Conservation (phyloP, 129 eudicot genomes). For the Tanacetum coccineum region DNA sequence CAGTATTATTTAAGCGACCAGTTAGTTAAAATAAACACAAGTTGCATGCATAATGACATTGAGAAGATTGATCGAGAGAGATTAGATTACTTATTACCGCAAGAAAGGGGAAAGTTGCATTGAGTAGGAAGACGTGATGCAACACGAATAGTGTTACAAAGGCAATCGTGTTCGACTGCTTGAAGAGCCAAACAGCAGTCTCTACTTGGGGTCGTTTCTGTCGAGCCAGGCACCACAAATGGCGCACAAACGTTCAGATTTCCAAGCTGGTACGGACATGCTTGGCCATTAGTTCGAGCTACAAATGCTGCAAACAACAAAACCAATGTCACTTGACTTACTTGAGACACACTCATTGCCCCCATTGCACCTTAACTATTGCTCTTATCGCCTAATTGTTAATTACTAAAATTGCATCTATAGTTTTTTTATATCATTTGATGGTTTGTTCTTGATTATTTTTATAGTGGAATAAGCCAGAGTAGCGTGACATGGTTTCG, state of each 20-base stretch:
- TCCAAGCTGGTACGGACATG: constrained; percentile 43
- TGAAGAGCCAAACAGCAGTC: constrained; percentile 77
- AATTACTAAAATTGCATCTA: background rate
- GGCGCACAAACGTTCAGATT: constrained; percentile 65
- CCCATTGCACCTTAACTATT: background rate
- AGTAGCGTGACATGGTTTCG: constrained; percentile 22
- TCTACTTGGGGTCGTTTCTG: constrained; percentile 36
- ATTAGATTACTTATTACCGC: constrained; percentile 36
- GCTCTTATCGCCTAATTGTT: background rate
- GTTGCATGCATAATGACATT: background rate
- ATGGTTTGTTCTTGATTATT: background rate
- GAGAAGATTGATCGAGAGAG: background rate
- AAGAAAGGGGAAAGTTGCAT: constrained; percentile 72
- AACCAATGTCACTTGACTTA: constrained; percentile 7
- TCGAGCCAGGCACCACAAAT: constrained; percentile 56
- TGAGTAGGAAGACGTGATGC: constrained; percentile 56
- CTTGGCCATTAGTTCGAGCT: constrained; percentile 28
- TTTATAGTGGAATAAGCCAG: constrained; percentile 27
- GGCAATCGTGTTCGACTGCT: constrained; percentile 54
- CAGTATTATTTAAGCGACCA: background rate
- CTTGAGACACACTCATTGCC: constrained; percentile 14
- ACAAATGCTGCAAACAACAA: constrained; percentile 27
- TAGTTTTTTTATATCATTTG: background rate
- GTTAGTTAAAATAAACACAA: background rate
- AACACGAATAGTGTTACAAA: constrained; percentile 63